A percentile compares a stretch with the other conserved stretches of the same genome.
These are phyloP conservation scores for Massarina eburnea DNA, from an alignment of 2,329 filamentous ascomycete genomes.

Conservation along the genomic window DNA sequence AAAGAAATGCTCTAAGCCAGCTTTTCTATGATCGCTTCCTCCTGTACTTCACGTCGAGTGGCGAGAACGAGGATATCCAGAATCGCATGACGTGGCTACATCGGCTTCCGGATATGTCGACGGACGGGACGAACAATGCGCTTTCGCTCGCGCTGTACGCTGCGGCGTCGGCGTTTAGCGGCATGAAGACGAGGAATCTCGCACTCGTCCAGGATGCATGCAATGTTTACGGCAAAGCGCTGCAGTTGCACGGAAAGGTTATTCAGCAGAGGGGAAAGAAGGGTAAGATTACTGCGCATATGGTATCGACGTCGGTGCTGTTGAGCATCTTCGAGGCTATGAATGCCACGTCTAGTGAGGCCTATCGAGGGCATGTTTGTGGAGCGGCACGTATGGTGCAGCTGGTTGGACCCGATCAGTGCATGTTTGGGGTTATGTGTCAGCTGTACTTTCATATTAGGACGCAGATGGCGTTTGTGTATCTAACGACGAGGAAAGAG, in stretches of 20 bases:
- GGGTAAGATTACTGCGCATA: conserved; percentile 27
- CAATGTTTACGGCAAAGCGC: conserved; percentile 29
- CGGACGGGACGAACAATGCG: conserved; percentile 25
- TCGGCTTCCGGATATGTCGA: conserved; percentile 22
- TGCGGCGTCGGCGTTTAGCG: conserved; percentile 31
- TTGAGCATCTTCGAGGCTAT: conserved; percentile 37
- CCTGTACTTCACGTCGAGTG: conserved; percentile 25
- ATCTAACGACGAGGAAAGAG: conserved; percentile 15
- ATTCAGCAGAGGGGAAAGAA: conserved; percentile 9
- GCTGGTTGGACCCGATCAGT: conserved; percentile 26
- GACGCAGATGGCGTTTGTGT: conserved; percentile 27
- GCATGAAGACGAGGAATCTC: conserved; percentile 20
- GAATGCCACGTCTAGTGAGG: conserved; percentile 28
- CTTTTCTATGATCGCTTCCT: conserved; percentile 34
- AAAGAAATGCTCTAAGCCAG: conserved; percentile 19
- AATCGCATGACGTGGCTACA: conserved; percentile 34
- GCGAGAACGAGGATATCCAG: conserved; percentile 24
- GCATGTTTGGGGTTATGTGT: conserved; percentile 26
- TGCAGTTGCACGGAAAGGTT: conserved; percentile 20
- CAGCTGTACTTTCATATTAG: conserved; percentile 36
- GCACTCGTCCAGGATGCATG: conserved; percentile 21
- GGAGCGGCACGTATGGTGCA: conserved; percentile 34
- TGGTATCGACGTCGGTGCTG: conserved; percentile 34
- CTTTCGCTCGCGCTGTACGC: conserved; percentile 29
- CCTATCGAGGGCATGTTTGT: conserved; percentile 32